Evolutionary conservation across 2,329 filamentous ascomycete genomes (phyloP), one percentile per base, ranked within the genome.

Genomic region (Fusarium lateritium): DNA sequence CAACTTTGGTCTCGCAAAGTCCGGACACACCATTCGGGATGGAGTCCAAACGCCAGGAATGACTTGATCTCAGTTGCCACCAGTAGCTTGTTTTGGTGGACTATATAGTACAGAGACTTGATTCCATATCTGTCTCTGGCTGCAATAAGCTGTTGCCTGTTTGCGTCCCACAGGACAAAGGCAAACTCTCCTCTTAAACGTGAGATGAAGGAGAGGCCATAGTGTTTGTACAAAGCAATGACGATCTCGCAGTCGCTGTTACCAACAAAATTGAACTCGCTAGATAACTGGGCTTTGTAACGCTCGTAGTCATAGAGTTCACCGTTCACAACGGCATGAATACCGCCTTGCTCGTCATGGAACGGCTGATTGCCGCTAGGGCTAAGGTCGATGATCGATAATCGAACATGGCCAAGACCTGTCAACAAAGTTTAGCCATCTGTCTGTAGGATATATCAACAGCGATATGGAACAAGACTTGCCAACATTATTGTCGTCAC

Each of bases 21-120:
- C 8, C 28, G 21, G 17, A 56, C 45, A 10, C 36, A 33, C 54
- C 45, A 56, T 33, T 56, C 54, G 1, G 45, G 45, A 9, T 51
- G 21, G 5, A 56, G 9, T 3, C 54, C 54, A 21, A 56, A 56
- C 6, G 54, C 54, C 17, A 56, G n/a, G 7, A 56, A 56, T 2
- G 54, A 56, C n/a, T 56, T 56, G 5, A 56, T 56, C 13, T 56
- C 54, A 5, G 54, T 56, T n/a, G 36, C 54, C n/a, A 56, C 54
- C 21, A 56, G 8, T 4, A 56, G 2, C 17, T 56, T 56, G 21
- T 51, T 51, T 2, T 42, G 21, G 7, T 56, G 45, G 1, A 56
- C 45, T 10, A 28, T 56, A 21, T 56, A 56, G 14, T 56, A 56
- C 4, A 56, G 28, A 15, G 45, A 51, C 6, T 56, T 56, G 21